Percentiles rank a stretch among this genome's conserved stretches.
Conservation (phyloP, 352 stramenopile genomes). For the Aphanomyces cochlioides region DNA sequence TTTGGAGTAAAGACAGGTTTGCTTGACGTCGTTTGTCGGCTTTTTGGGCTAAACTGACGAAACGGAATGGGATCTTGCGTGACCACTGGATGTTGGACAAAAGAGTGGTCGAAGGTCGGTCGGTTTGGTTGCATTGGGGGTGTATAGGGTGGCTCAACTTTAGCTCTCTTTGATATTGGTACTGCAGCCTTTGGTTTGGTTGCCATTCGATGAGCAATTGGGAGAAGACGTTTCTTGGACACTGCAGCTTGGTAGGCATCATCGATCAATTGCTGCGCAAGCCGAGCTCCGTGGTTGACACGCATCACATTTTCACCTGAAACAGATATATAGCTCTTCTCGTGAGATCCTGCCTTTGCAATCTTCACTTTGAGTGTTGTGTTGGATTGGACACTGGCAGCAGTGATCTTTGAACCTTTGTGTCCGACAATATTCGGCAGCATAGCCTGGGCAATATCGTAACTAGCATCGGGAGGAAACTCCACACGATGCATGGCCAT, state of each 20-base stretch:
- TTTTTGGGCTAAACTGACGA: no score
- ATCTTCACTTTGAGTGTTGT: conserved; percentile 6
- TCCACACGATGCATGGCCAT: conserved; percentile 24
- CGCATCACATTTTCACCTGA: conserved; percentile 7
- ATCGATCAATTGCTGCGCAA: conserved; percentile 20
- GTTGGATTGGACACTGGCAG: conserved; percentile 9
- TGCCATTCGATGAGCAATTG: no score
- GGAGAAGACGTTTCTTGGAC: no score
- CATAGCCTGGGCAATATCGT: conserved; percentile 1
- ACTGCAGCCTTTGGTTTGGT: no score
- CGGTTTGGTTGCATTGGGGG: no score
- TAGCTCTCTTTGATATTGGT: no score
- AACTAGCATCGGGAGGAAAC: conserved; percentile 7
- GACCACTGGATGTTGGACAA: no score
- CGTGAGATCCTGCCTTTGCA: not conserved
- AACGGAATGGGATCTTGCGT: no score
- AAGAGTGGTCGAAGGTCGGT: no score
- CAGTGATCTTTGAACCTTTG: conserved; percentile 19
- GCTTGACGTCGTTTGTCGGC: no score
- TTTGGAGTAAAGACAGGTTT: no score
- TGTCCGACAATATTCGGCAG: conserved; percentile 15
- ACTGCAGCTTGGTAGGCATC: not conserved
- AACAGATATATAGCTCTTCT: conserved; percentile 17
- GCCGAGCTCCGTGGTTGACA: conserved; percentile 13
- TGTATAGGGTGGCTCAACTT: no score